Conservation (phyloP, 768 basidiomycete genomes). For the Amanita exitialis region DNA sequence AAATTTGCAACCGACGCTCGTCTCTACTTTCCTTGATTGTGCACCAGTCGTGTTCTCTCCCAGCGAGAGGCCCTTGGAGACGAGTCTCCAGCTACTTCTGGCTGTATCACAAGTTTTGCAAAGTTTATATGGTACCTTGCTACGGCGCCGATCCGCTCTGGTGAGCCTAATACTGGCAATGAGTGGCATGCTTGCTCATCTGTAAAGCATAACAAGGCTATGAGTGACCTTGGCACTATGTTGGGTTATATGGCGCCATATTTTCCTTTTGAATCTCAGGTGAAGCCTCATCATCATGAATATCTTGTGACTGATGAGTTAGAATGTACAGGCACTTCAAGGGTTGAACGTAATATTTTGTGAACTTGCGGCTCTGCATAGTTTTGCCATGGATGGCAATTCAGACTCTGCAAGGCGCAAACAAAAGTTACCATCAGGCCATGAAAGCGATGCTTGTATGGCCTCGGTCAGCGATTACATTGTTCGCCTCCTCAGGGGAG, state of each 20-base stretch:
- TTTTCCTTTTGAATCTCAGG: constrained; percentile 74
- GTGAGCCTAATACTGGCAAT: not conserved
- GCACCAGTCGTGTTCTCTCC: constrained; percentile 78
- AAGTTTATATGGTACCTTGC: constrained; percentile 47
- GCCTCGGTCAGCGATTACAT: constrained; percentile 47
- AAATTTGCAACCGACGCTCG: constrained; percentile 67
- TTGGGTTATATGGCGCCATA: constrained; percentile 71
- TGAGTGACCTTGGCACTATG: constrained; percentile 45
- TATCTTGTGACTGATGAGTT: not conserved
- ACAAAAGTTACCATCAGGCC: not conserved
- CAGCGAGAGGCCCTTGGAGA: constrained; percentile 43
- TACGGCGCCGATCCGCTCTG: constrained; percentile 21
- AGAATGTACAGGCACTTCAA: constrained; percentile 62
- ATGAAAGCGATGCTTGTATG: constrained; percentile 20
- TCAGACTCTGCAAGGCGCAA: not conserved
- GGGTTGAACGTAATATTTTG: constrained; percentile 71
- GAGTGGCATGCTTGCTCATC: not conserved
- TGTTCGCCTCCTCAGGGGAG: constrained; percentile 43
- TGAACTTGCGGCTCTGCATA: constrained; percentile 59
- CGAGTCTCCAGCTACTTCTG: constrained; percentile 50
- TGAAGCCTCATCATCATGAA: constrained; percentile 10
- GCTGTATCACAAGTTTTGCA: constrained; percentile 47
- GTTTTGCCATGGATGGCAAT: constrained; percentile 23
- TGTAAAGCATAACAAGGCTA: constrained; percentile 12
- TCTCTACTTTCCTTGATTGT: constrained; percentile 81